phyloP scores from a whole-genome alignment of 2,329 filamentous ascomycete genomes.

The Pseudogymnoascus verrucosus region DNA sequence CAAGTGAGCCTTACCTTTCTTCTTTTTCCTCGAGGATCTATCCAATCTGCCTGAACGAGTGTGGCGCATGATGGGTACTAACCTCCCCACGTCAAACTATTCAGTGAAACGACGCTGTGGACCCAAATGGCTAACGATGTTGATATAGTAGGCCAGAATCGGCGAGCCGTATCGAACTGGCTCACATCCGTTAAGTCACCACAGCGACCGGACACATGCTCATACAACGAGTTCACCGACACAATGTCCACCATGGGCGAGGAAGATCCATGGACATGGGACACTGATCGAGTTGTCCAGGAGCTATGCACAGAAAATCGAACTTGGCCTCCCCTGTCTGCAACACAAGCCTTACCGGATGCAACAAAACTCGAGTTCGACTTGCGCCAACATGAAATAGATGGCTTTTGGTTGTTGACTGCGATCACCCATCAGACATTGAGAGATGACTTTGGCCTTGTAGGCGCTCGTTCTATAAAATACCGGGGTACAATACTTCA shows the following conservation, averaged over 20 bases:
- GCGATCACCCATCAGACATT: constrained; percentile 19
- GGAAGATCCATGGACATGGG: constrained; percentile 69
- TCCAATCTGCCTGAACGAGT: neutral
- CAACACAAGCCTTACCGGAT: neutral
- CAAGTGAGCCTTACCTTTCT: neutral
- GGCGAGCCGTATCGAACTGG: constrained; percentile 6
- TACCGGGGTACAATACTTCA: constrained; percentile 5
- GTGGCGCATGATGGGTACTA: constrained; percentile 1
- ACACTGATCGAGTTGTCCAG: constrained; percentile 55
- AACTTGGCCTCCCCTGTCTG: constrained; percentile 34
- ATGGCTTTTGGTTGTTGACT: constrained; percentile 20
- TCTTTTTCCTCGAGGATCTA: neutral
- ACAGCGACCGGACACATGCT: neutral
- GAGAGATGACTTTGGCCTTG: constrained; percentile 21
- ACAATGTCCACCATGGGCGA: constrained; percentile 24
- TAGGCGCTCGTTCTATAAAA: constrained; percentile 9
- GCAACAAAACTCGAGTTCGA: neutral
- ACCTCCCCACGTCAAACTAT: neutral
- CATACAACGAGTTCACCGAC: neutral
- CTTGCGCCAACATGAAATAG: constrained; percentile 3
- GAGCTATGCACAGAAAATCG: constrained; percentile 52
- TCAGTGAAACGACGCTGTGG: neutral
- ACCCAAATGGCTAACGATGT: neutral
- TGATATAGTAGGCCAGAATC: neutral
- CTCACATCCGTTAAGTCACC: neutral